phyloP scores from a whole-genome alignment of 768 basidiomycete genomes.

The Galerina marginata region DNA sequence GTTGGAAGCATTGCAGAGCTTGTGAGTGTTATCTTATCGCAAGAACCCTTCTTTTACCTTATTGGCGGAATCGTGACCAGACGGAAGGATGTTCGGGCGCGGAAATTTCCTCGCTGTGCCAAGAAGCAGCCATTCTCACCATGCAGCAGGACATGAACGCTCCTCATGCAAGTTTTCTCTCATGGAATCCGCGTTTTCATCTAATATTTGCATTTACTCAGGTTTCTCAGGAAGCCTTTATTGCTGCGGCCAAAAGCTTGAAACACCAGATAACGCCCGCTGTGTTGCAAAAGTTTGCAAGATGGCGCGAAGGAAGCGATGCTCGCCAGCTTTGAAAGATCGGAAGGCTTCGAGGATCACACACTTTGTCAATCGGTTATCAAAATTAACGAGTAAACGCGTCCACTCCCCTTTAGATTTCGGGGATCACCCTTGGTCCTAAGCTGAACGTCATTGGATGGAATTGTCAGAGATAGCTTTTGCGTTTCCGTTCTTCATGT shows the following conservation, averaged over 20 bases:
- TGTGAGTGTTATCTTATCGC: slow-evolving; percentile 46
- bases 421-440: no score
- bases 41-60: slow-evolving; percentile 7
- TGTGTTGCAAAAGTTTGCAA: slow-evolving; percentile 71
- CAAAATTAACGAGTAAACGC: no score
- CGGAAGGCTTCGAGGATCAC: no score
- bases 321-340: slow-evolving; percentile 24
- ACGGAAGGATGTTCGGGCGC: slow-evolving; percentile 97
- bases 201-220: slow-evolving; percentile 33
- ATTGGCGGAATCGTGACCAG: slow-evolving; percentile 44
- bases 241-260: slow-evolving; percentile 71
- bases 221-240: slow-evolving; percentile 79
- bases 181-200: background rate
- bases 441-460: no score
- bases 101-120: slow-evolving; percentile 89
- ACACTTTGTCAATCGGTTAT: no score
- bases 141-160: slow-evolving; percentile 90
- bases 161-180: slow-evolving; percentile 59
- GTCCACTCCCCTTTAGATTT: no score
- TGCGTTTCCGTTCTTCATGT: no score
- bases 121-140: slow-evolving; percentile 91
- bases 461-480: no score
- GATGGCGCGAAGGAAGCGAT: slow-evolving; percentile 57
- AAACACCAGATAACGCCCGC: slow-evolving; percentile 86
- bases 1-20: slow-evolving; percentile 68